These are phyloP conservation scores for Lactarius quietus DNA, from an alignment of 768 basidiomycete genomes.

Conservation along the genomic window DNA sequence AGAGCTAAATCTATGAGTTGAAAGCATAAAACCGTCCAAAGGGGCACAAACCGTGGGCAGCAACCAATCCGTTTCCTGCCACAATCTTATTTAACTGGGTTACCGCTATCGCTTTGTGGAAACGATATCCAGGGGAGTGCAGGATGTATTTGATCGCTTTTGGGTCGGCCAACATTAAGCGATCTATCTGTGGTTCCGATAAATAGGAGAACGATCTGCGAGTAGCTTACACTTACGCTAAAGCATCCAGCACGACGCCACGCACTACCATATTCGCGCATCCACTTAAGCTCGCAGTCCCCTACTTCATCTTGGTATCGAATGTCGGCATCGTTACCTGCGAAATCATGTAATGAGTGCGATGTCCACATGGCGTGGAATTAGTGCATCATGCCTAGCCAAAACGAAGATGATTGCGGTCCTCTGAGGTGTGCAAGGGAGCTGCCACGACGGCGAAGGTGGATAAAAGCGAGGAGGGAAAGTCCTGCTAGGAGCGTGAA, in stretches of 20 bases:
- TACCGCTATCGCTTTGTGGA: slow-evolving; percentile 14
- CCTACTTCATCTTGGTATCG: slow-evolving; percentile 24
- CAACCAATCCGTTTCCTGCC: slow-evolving; percentile 26
- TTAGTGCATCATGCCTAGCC: not conserved
- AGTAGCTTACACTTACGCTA: slow-evolving; percentile 22
- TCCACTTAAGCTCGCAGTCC: slow-evolving; percentile 23
- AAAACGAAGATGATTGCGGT: not conserved
- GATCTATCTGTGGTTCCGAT: slow-evolving; percentile 17
- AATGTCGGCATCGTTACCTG: not conserved
- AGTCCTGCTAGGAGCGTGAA: not conserved
- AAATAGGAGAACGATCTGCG: not conserved
- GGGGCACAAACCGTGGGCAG: slow-evolving; percentile 22
- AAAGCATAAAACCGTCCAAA: not conserved
- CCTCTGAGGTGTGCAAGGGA: not conserved
- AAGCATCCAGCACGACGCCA: slow-evolving; percentile 27
- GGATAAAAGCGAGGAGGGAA: not conserved
- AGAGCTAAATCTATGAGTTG: not conserved
- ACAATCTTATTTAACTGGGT: slow-evolving; percentile 19
- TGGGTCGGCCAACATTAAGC: not conserved
- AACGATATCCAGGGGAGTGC: slow-evolving; percentile 32
- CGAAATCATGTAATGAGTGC: not conserved
- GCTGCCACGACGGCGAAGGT: not conserved
- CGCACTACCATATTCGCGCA: slow-evolving; percentile 26
- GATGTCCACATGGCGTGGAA: not conserved
- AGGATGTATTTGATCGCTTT: slow-evolving; percentile 32